Percentiles rank a stretch among this genome's conserved stretches.
Conservation (phyloP, 2,329 filamentous ascomycete genomes). For the Phialophora verrucosa region DNA sequence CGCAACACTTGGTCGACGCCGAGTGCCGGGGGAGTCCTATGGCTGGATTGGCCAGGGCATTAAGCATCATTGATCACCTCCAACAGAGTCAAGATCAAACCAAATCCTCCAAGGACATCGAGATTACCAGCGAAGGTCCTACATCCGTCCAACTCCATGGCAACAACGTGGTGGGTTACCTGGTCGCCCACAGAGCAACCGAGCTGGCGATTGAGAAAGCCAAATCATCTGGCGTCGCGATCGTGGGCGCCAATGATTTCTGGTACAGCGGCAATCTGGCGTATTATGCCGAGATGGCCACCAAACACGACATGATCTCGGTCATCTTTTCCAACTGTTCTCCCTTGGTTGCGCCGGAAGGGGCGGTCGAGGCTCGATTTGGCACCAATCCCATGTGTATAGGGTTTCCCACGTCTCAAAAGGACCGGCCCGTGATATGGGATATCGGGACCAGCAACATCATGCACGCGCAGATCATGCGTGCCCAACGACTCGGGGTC, state of each 20-base stretch:
- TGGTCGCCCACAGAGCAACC: not conserved
- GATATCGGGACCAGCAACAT: too few species aligned
- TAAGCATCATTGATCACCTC: not conserved
- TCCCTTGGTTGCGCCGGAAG: not conserved
- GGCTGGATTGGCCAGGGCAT: not conserved
- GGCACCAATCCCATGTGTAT: slow-evolving; percentile 1
- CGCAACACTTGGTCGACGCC: too few species aligned
- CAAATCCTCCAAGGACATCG: not conserved
- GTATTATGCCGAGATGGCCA: not conserved
- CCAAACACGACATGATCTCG: not conserved
- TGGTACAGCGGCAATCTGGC: not conserved
- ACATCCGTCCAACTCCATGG: not conserved
- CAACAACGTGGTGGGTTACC: not conserved
- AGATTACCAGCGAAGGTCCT: not conserved
- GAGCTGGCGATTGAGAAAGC: not conserved
- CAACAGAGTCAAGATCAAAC: not conserved
- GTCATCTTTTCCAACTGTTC: not conserved
- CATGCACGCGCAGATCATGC: too few species aligned
- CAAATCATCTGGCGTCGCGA: not conserved
- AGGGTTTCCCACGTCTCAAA: not conserved
- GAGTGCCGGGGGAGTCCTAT: not conserved
- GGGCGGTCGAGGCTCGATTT: not conserved
- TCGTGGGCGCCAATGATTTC: not conserved
- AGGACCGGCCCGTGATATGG: not conserved
- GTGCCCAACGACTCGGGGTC: not conserved